Conservation (phyloP, 2,329 filamentous ascomycete genomes). For the Allantophomopsis cytisporea region DNA sequence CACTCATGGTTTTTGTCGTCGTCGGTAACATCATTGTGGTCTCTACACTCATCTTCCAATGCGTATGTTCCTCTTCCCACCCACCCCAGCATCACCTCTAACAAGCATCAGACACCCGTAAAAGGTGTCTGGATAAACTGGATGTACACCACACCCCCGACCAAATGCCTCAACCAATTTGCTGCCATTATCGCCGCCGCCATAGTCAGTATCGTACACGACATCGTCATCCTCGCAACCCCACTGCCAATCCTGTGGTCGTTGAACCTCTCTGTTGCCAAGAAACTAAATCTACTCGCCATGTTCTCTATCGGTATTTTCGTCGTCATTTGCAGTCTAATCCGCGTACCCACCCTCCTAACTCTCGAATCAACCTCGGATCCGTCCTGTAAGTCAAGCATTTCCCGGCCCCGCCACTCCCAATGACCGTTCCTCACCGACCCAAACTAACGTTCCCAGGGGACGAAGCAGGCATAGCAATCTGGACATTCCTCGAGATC, state of each 20-base stretch:
- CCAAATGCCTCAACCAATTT: conserved; percentile 4
- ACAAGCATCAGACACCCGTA: conserved; percentile 1
- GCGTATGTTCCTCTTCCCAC: conserved; percentile 1
- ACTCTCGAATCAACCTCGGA: conserved; percentile 2
- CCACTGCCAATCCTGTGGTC: conserved; percentile 3
- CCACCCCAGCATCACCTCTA: too few species aligned
- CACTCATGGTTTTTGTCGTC: neutral
- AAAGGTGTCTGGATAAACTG: conserved; percentile 5
- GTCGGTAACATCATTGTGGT: conserved; percentile 1
- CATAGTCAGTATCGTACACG: conserved; percentile 2
- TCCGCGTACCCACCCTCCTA: conserved; percentile 3
- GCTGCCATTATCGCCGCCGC: conserved; percentile 1
- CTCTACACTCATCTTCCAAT: conserved; percentile 4
- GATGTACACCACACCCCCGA: conserved; percentile 4
- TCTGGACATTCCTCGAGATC: conserved; percentile 54
- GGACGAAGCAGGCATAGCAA: conserved; percentile 50
- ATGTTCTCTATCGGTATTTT: conserved; percentile 6
- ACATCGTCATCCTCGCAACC: conserved; percentile 4
- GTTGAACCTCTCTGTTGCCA: conserved; percentile 1
- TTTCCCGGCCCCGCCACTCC: too few species aligned
- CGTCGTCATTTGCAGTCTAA: conserved; percentile 3
- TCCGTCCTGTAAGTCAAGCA: conserved; percentile 4
- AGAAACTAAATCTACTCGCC: conserved; percentile 3
- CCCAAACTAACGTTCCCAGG: neutral
- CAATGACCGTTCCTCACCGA: neutral